phyloP scores from a whole-genome alignment of 2,329 filamentous ascomycete genomes.

The Ilyonectria robusta region DNA sequence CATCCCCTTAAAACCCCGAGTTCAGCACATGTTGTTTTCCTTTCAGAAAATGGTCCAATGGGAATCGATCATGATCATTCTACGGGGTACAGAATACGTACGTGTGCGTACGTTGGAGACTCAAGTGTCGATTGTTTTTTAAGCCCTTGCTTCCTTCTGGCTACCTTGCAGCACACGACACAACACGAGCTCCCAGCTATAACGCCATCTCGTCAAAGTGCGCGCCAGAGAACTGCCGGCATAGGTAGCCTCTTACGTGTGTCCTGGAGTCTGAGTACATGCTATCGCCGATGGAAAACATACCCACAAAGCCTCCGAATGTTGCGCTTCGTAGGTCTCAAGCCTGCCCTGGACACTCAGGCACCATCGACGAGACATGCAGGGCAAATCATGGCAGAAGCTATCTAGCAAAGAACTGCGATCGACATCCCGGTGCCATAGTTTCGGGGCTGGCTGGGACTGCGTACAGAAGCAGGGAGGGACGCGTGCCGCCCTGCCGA shows the following conservation, averaged over 20 bases:
- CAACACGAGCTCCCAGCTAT: background rate
- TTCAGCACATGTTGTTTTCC: background rate
- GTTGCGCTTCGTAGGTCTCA: background rate
- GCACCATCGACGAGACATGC: slow-evolving; percentile 15
- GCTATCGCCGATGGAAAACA: slow-evolving; percentile 4
- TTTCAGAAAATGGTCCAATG: background rate
- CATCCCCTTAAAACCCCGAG: background rate
- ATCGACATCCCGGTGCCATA: background rate
- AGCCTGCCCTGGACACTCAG: background rate
- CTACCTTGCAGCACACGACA: background rate
- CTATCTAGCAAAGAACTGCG: background rate
- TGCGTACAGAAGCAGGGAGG: background rate
- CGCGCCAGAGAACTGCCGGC: background rate
- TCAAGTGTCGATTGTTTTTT: background rate
- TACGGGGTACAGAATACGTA: background rate
- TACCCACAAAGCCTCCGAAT: background rate
- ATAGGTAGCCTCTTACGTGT: background rate
- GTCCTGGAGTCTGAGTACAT: slow-evolving; percentile 7
- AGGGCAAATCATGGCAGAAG: background rate
- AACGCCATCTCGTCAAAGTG: background rate
- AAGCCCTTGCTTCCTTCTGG: background rate
- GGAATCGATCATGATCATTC: background rate
- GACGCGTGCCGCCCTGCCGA: background rate
- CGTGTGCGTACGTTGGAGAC: background rate
- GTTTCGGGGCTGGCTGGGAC: background rate